Evolutionary conservation across 257 asterid genomes (phyloP).

Genomic region (Thymus mandschuricus): DNA sequence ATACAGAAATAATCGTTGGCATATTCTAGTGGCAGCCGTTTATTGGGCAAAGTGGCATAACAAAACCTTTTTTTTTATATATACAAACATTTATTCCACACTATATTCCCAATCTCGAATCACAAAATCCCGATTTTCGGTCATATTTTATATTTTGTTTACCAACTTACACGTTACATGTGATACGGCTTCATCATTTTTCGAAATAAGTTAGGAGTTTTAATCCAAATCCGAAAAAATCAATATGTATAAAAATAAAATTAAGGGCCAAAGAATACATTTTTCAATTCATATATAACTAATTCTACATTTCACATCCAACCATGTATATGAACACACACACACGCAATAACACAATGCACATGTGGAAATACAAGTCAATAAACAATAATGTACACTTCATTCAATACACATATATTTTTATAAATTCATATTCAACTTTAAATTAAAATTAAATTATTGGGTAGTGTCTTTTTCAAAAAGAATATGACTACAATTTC

Average conservation of each 20-base stretch:
- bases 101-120: conserved; percentile 15
- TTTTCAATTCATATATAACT: no score
- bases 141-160: not conserved
- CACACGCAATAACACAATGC: not conserved
- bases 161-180: conserved; percentile 6
- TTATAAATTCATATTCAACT: not conserved
- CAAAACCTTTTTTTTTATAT: not conserved
- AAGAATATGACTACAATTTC: no score
- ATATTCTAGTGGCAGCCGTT: conserved; percentile 31
- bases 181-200: conserved; percentile 2
- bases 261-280: no score
- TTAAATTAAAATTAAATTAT: no score
- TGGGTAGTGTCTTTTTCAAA: no score
- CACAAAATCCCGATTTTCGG: not conserved
- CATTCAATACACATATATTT: not conserved
- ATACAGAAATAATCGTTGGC: conserved; percentile 33
- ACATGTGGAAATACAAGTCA: not conserved
- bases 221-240: no score
- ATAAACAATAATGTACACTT: not conserved
- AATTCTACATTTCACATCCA: not conserved
- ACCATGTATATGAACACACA: not conserved
- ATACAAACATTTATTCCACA: conserved; percentile 11
- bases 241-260: no score
- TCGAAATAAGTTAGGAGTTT: no score
- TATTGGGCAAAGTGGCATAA: conserved; percentile 28